Base-by-base conservation (phyloP, 2,329 filamentous ascomycete species). In the Penicillium aurantiogriseum region DNA sequence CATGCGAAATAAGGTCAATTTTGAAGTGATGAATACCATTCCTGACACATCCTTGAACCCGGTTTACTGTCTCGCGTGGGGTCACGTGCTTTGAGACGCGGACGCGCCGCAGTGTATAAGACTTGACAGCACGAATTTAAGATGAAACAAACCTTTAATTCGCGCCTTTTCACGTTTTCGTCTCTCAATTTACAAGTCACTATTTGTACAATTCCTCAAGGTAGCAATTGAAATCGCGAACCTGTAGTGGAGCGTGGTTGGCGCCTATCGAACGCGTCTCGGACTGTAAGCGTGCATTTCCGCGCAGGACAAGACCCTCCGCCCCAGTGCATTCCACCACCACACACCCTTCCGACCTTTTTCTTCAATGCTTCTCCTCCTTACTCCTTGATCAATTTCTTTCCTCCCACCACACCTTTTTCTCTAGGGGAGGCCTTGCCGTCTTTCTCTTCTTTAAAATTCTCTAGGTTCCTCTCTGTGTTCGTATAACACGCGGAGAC, bases 201-300 rank as follows among this genome's bases (percentile, higher is more conserved):
- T 35, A 36, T 25, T 36, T 56, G 9, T 35, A 23, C 5, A 27
- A 50, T 43, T 50, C 27, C 19, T 52, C n/a, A 9, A 39, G 46
- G 45, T 19, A 51, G 25, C 21, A 60, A 54, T 57, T 62, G 31
- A 40, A 54, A 39, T 40, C 48, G 61, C 49, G 56, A 63, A 48
- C 59, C 45, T 51, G 57, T 57, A 60, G 69, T 73, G 71, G 68
- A 72, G 67, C 61, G 69, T 72, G 63, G 65, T 65, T 66, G 71
- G 70, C 70, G 71, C 64, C 70, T 74, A 72, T 71, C 65, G 71
- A 74, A 74, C 71, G 71, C 71, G 71, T 74, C 71, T 73, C 69
- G 66, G 70, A 54, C 58, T 72, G 70, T 69, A 73, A 72, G 70
- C 71, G 71, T 74, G 71, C 71, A 71, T 72, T 73, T 73, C 71